Evolutionary conservation across 2,329 filamentous ascomycete species (phyloP).

Genomic region (Fusarium sp.): DNA sequence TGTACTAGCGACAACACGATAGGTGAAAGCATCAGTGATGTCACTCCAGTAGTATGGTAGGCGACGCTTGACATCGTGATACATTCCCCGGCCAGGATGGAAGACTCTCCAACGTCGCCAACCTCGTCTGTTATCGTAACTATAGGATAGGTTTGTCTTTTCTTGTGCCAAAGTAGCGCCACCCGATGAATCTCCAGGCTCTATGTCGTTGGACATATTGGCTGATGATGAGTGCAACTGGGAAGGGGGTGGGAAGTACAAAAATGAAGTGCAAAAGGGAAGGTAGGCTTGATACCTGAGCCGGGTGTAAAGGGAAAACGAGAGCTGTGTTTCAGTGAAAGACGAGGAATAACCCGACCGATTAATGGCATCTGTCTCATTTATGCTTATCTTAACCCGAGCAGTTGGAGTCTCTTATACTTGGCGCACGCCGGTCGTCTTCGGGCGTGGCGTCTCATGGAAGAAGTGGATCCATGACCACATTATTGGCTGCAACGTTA

Average conservation of each 20-base stretch:
- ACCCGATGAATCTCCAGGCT: not conserved
- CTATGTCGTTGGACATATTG: not conserved
- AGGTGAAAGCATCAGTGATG: conserved; percentile 5
- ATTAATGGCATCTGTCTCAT: not conserved
- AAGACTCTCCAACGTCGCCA: conserved; percentile 3
- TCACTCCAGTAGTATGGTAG: conserved; percentile 7
- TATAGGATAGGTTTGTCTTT: conserved; percentile 5
- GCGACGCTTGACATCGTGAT: conserved; percentile 1
- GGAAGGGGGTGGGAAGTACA: fast-evolving
- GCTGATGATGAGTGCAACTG: not conserved
- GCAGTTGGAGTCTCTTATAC: not conserved
- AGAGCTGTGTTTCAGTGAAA: too few relatives aligned
- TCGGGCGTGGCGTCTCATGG: not conserved
- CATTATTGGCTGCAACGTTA: not conserved
- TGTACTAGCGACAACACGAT: conserved; percentile 2
- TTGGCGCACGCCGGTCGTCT: not conserved
- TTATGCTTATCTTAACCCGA: not conserved
- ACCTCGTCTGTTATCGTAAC: not conserved
- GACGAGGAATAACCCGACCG: fast-evolving
- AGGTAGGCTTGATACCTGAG: too few relatives aligned
- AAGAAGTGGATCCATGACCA: not conserved
- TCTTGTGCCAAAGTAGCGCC: not conserved
- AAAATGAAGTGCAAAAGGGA: not conserved
- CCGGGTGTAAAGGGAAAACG: not conserved
- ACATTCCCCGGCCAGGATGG: conserved; percentile 8